Conservation (phyloP, 2,329 filamentous ascomycete species). For the Stemphylium beticola region DNA sequence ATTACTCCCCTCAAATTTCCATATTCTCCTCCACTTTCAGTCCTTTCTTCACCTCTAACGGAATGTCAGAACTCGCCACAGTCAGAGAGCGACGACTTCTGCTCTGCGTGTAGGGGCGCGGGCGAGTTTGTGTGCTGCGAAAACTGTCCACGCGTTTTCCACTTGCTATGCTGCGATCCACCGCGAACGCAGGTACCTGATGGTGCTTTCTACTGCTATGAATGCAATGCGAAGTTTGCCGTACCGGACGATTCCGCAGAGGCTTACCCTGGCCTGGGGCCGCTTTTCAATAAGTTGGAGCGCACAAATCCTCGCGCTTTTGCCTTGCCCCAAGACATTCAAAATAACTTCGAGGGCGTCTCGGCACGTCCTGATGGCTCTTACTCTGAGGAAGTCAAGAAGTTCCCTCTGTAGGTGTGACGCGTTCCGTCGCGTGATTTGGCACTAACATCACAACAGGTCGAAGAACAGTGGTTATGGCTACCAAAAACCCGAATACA, state of each 20-base stretch:
- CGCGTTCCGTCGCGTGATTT: conserved; percentile 32
- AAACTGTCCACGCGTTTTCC: conserved; percentile 87
- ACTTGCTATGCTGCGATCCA: conserved; percentile 87
- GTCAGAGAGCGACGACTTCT: conserved; percentile 83
- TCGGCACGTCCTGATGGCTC: conserved; percentile 76
- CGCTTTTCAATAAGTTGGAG: conserved; percentile 69
- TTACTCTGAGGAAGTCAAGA: conserved; percentile 72
- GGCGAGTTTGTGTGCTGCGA: conserved; percentile 93
- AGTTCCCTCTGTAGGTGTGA: conserved; percentile 63
- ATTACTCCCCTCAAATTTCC: conserved; percentile 40
- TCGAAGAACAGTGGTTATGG: conserved; percentile 50
- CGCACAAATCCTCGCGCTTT: conserved; percentile 75
- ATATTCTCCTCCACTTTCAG: conserved; percentile 44
- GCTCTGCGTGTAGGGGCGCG: conserved; percentile 81
- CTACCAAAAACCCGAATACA: conserved; percentile 50
- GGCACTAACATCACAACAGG: conserved; percentile 40
- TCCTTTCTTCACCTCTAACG: conserved; percentile 50
- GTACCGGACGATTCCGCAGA: conserved; percentile 35
- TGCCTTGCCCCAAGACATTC: conserved; percentile 70
- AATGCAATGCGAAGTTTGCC: conserved; percentile 36
- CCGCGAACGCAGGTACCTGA: conserved; percentile 55
- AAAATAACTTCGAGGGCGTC: conserved; percentile 81
- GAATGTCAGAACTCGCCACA: conserved; percentile 47
- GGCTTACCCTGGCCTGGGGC: conserved; percentile 56
- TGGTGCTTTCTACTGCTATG: conserved; percentile 76